Conservation (phyloP, 2,329 filamentous ascomycete species). For the Alternaria gaisen region DNA sequence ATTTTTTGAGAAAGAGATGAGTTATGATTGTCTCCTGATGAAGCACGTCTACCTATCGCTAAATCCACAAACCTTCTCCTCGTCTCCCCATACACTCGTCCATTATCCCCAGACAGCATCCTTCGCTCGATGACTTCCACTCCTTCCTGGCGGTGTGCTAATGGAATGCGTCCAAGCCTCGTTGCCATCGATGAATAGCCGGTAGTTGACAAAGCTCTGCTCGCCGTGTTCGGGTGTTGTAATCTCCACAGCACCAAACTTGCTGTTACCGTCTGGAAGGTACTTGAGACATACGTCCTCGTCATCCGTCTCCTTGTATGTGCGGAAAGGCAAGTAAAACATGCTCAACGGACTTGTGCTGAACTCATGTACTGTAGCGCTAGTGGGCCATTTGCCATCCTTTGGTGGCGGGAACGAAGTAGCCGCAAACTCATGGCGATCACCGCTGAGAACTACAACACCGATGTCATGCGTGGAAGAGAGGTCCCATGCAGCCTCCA, state of each 20-base stretch:
- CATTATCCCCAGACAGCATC: slow-evolving; percentile 57
- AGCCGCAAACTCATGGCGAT: slow-evolving; percentile 96
- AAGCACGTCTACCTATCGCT: background rate
- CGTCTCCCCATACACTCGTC: background rate
- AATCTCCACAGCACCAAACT: slow-evolving; percentile 86
- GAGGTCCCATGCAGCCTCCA: slow-evolving; percentile 92
- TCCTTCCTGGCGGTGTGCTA: slow-evolving; percentile 53
- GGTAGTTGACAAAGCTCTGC: slow-evolving; percentile 80
- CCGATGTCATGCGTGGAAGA: slow-evolving; percentile 75
- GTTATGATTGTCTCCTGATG: background rate
- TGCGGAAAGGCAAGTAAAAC: slow-evolving; percentile 87
- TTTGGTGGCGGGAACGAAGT: slow-evolving; percentile 75
- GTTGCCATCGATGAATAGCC: slow-evolving; percentile 81
- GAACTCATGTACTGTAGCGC: slow-evolving; percentile 78
- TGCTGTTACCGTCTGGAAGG: slow-evolving; percentile 84
- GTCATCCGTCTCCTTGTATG: slow-evolving; percentile 81
- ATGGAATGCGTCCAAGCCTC: slow-evolving; percentile 74
- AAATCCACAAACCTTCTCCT: background rate
- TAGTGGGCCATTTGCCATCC: slow-evolving; percentile 63
- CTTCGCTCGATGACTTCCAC: slow-evolving; percentile 53
- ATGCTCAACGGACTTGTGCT: slow-evolving; percentile 90
- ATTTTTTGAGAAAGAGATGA: background rate
- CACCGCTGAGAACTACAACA: slow-evolving; percentile 85
- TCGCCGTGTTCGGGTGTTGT: slow-evolving; percentile 69
- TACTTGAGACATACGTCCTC: slow-evolving; percentile 90